Evolutionary conservation across 352 stramenopile species (phyloP).

Genomic region (Pythium vanterpoolii): DNA sequence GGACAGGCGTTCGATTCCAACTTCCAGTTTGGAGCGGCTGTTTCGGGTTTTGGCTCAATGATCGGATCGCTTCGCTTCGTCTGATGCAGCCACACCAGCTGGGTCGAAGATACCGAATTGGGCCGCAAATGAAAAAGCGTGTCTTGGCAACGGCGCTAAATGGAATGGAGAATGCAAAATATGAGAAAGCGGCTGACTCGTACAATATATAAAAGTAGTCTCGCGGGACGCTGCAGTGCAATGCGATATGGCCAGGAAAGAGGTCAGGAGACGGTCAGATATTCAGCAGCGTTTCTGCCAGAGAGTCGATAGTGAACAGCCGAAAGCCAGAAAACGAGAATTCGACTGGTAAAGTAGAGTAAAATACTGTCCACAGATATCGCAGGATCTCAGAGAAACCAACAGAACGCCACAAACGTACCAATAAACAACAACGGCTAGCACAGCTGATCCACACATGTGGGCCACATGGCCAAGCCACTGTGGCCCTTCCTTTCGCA

Average conservation of each 20-base stretch:
- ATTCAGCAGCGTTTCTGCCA: neutral
- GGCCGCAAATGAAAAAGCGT: constrained; percentile 1
- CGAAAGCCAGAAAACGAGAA: constrained; percentile 7
- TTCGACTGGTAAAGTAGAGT: neutral
- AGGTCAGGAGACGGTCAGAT: constrained; percentile 5
- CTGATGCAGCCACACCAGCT: constrained; percentile 11
- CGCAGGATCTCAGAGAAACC: neutral
- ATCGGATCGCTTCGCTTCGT: constrained; percentile 8
- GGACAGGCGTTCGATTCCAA: neutral
- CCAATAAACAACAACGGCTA: constrained; percentile 1
- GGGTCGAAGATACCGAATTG: neutral
- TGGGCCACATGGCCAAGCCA: neutral
- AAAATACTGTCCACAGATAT: neutral
- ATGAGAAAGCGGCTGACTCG: too few relatives aligned
- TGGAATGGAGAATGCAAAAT: constrained; percentile 11
- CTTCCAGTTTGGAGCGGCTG: neutral
- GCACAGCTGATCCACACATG: neutral
- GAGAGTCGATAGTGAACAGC: constrained; percentile 5
- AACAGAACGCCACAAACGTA: neutral
- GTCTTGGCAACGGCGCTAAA: neutral
- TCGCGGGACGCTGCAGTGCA: neutral
- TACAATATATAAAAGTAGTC: too few relatives aligned
- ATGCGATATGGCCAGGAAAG: constrained; percentile 13
- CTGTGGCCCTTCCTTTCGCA: constrained; percentile 1
- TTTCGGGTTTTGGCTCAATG: constrained; percentile 7